Conservation (phyloP, 192 early-diverging fungal species). For the Rhizophagus sp. region DNA sequence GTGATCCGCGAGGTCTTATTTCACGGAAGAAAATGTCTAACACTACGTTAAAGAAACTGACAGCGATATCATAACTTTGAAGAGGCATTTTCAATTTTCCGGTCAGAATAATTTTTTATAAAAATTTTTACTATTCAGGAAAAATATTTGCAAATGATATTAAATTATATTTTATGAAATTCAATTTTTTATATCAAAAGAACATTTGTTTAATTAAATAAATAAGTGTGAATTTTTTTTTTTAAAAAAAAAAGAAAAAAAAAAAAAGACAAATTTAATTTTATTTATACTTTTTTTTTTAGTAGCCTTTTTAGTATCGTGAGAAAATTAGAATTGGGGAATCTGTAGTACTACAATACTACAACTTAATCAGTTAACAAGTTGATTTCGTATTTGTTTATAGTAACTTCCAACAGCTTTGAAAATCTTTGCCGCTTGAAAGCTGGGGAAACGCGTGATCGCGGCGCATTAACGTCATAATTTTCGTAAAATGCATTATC, state of each 20-base stretch:
- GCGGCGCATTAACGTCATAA: too few species aligned
- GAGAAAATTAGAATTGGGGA: not conserved
- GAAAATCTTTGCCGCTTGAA: too few species aligned
- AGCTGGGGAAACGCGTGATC: too few species aligned
- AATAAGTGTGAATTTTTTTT: too few species aligned
- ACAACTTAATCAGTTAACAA: not conserved
- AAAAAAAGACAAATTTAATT: not conserved
- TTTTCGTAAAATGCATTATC: not conserved
- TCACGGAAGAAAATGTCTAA: constrained; percentile 88
- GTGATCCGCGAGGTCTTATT: constrained; percentile 78
- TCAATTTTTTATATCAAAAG: too few species aligned
- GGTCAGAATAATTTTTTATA: not conserved
- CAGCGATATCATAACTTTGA: constrained; percentile 67
- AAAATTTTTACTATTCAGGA: too few species aligned
- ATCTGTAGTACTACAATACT: not conserved
- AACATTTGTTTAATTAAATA: too few species aligned
- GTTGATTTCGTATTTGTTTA: not conserved
- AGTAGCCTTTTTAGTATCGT: not conserved
- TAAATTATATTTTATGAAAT: too few species aligned
- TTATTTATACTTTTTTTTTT: not conserved
- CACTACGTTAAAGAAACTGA: constrained; percentile 65
- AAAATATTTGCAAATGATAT: too few species aligned
- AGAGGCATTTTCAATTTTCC: constrained; percentile 37
- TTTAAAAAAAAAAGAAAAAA: too few species aligned
- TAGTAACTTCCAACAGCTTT: too few species aligned